A percentile compares a stretch with the other conserved stretches of the same genome.
phyloP scores from a whole-genome alignment of 2,329 filamentous ascomycete genomes.

The Colletotrichum cereale region DNA sequence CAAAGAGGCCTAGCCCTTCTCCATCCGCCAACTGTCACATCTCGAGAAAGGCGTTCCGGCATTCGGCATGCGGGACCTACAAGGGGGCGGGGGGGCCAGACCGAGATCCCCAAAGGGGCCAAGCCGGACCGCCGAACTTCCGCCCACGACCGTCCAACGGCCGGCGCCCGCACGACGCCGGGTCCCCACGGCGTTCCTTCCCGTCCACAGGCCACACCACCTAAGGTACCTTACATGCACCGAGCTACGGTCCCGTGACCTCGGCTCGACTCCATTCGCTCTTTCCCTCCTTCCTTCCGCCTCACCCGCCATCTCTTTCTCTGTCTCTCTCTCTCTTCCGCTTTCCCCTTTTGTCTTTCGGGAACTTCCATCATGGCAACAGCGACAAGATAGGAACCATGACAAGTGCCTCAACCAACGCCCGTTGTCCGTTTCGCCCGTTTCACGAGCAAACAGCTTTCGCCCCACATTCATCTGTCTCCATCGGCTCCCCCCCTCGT shows the following conservation, averaged over 20 bases:
- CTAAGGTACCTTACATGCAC: not conserved
- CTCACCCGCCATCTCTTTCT: too few relatives aligned
- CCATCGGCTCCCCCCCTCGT: not conserved
- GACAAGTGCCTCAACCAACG: not conserved
- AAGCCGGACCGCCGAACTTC: constrained; percentile 30
- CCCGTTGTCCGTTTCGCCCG: not conserved
- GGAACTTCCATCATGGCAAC: not conserved
- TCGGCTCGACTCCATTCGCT: not conserved
- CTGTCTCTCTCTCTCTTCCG: too few relatives aligned
- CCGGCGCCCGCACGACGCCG: not conserved
- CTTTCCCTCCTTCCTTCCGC: not conserved
- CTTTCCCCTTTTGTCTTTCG: not conserved
- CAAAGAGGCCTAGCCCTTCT: not conserved
- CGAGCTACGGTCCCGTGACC: not conserved
- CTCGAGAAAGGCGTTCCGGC: not conserved
- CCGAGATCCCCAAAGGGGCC: constrained; percentile 9
- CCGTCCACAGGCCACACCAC: not conserved
- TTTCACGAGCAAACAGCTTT: not conserved
- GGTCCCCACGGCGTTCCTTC: not conserved
- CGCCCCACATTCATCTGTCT: not conserved
- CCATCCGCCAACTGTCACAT: not conserved
- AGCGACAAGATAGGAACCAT: not conserved
- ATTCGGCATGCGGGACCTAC: not conserved
- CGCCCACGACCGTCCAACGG: constrained; percentile 20
- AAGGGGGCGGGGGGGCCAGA: not conserved